Conservation (phyloP, 371 early-diverging fungal genomes). For the Haplosporangium sp. region DNA sequence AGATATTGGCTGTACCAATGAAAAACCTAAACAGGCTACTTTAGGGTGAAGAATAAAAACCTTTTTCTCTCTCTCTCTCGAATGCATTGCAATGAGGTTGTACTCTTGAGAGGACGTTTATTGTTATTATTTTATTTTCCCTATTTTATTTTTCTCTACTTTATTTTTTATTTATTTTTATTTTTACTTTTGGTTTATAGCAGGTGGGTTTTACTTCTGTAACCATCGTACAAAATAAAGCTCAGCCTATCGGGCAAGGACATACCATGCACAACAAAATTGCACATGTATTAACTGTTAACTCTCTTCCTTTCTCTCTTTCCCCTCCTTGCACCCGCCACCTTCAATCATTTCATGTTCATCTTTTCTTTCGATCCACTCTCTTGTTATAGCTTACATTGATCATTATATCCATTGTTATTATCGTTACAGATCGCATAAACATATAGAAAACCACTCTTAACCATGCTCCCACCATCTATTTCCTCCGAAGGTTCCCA, state of each 20-base stretch:
- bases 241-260: constrained; percentile 1
- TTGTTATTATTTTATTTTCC: too few species aligned
- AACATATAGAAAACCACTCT: not conserved
- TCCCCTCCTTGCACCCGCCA: not conserved
- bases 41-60: not conserved
- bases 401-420: not conserved
- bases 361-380: too few species aligned
- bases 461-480: not conserved
- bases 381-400: not conserved
- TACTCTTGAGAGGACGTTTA: too few species aligned
- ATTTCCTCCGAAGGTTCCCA: constrained; percentile 1
- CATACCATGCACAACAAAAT: constrained; percentile 4
- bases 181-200: not conserved
- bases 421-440: not conserved
- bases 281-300: not conserved
- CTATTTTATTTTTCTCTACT: not conserved
- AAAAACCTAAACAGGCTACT: not conserved
- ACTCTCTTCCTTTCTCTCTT: not conserved
- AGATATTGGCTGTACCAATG: not conserved
- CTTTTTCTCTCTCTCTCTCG: too few species aligned
- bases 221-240: not conserved
- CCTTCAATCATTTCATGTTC: not conserved
- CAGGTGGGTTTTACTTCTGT: not conserved
- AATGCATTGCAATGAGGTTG: too few species aligned
- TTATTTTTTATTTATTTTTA: not conserved